Base-by-base conservation (phyloP, 176 grass and related monocot species). In the Oryza brachyantha region DNA sequence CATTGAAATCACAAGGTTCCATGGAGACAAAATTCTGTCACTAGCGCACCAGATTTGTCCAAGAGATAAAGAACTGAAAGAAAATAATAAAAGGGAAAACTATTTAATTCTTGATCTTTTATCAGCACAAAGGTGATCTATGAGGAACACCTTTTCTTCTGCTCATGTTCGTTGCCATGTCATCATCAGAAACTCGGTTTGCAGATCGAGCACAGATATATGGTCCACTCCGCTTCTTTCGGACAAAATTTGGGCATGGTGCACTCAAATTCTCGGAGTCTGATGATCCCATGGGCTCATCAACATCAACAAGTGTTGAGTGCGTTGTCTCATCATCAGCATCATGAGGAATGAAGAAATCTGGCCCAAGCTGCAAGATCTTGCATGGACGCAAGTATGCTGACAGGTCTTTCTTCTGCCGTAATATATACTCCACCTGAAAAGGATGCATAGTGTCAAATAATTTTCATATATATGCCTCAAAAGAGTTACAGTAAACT, bases 101-200 rank as follows among this genome's bases (percentile, higher is more conserved):
- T 64, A 82, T 82, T 74, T 70, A 76, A 66, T 50, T 80, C 55
- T 75, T 74, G 24, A 68, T 79, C 19, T 50, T 82, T 79, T 89
- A 75, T 91, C 87, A 97, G 91, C 94, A 94, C 65, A 97, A 82
- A 79, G 94, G 94, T 68, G 94, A 97, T 86, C 94, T 90, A 76
- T 87, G 87, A 71, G 94, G 94, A 70, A 87, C 90, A 48, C 91
- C 89, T 84, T 97, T 97, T 79, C 94, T 90, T 92, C 92, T 94
- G 87, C 91, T 97, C 84, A 92, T 97, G 50, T 85, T 94, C 83
- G 88, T 83, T 76, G 73, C 70, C 86, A 94, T 92, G 28, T 88
- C 90, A 70, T 97, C 94, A 19, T 91, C 85, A 64, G 91, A 84
- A 14, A 86, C 85, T 66, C 83, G 77, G 25, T 79, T 94, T 79